A percentile compares a stretch with the other conserved stretches of the same genome.
phyloP scores from a whole-genome alignment of 1,284 basidiomycete species.

The Rhodotorula sp. region DNA sequence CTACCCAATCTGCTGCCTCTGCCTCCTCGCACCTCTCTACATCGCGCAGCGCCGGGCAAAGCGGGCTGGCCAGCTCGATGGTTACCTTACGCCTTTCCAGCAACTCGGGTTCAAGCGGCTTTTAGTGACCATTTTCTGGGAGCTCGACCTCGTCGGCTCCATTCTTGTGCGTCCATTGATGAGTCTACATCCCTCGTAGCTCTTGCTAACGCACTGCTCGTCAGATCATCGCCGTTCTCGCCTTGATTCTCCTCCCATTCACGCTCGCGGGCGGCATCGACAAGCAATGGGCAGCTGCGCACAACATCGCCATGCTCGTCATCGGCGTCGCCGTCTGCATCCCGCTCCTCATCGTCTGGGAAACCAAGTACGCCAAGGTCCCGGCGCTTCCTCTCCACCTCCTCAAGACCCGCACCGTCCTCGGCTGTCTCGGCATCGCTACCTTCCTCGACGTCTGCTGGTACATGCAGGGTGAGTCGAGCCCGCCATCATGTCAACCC shows the following conservation, averaged over 20 bases:
- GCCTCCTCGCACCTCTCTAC: constrained; percentile 47
- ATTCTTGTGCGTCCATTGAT: constrained; percentile 39
- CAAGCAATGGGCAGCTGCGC: constrained; percentile 46
- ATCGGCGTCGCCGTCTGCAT: constrained; percentile 48
- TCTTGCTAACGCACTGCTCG: neutral
- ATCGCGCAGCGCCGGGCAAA: constrained; percentile 43
- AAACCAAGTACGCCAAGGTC: constrained; percentile 45
- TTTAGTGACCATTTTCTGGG: constrained; percentile 50
- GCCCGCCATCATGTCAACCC: neutral
- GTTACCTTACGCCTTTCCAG: constrained; percentile 45
- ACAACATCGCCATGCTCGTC: constrained; percentile 51
- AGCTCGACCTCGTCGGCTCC: constrained; percentile 50
- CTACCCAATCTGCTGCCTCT: constrained; percentile 48
- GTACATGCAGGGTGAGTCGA: constrained; percentile 49
- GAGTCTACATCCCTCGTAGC: neutral
- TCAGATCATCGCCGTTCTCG: constrained; percentile 45
- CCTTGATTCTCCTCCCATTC: constrained; percentile 50
- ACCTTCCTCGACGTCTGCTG: constrained; percentile 49
- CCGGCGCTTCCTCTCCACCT: constrained; percentile 43
- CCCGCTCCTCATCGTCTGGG: constrained; percentile 50
- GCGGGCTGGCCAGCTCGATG: constrained; percentile 43
- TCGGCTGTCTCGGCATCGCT: constrained; percentile 49
- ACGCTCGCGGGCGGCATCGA: constrained; percentile 49
- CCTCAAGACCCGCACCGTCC: constrained; percentile 49
- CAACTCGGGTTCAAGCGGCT: constrained; percentile 35